Conservation (phyloP, 179 eudicot genomes). For the Camellia oleifera region DNA sequence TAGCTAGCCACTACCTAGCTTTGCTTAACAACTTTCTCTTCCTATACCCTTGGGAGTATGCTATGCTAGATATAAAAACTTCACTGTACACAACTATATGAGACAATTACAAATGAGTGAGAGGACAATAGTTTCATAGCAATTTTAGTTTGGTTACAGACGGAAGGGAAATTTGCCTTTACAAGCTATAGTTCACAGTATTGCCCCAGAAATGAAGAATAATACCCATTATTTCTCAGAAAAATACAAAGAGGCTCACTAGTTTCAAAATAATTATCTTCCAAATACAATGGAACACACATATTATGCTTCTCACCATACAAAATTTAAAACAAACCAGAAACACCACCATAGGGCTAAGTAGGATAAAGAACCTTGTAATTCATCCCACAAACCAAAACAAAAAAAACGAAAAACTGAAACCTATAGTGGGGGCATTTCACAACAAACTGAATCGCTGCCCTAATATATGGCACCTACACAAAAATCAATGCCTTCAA, state of each 20-base stretch:
- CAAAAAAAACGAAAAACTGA: background rate
- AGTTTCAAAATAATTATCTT: slow-evolving; percentile 3
- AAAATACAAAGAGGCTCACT: background rate
- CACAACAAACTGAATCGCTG: slow-evolving; percentile 13
- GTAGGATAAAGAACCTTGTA: background rate
- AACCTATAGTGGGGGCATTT: slow-evolving; percentile 11
- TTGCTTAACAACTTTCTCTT: no score
- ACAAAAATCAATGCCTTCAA: slow-evolving; percentile 19
- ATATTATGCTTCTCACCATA: slow-evolving; percentile 1
- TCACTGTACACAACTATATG: no score
- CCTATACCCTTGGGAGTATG: no score
- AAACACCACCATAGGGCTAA: background rate
- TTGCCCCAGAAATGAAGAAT: no score
- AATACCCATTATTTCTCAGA: background rate
- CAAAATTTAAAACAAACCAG: slow-evolving; percentile 13
- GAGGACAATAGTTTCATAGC: no score
- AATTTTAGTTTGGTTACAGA: no score
- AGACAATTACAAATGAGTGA: no score
- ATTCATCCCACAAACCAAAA: slow-evolving; percentile 5
- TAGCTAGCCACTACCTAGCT: no score
- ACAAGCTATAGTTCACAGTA: no score
- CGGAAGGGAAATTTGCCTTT: background rate
- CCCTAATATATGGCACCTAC: slow-evolving; percentile 23
- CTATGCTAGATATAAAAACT: no score
- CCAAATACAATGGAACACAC: background rate